Evolutionary conservation across 257 asterid species (phyloP).

Genomic region (Dorcoceras hygrometricum): DNA sequence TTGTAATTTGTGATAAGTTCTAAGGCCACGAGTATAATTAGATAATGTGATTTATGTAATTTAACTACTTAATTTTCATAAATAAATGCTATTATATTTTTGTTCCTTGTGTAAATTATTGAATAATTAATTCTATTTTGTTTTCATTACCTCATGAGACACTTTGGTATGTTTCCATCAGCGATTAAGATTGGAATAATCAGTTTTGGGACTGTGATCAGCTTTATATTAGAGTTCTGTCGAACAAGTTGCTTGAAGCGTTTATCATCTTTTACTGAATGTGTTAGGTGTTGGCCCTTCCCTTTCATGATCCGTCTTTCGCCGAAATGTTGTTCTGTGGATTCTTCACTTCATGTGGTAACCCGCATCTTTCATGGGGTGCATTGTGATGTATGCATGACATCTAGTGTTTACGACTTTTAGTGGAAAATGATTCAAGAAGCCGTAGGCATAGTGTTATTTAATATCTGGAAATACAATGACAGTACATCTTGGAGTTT

Average conservation of each 20-base stretch:
- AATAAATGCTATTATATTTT: neutral
- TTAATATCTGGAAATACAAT: constrained; percentile 17
- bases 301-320: neutral
- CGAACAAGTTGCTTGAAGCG: neutral
- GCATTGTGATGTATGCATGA: neutral
- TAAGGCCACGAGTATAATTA: neutral
- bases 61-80: no score
- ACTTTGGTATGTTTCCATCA: neutral
- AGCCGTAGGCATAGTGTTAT: neutral
- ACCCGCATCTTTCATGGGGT: neutral
- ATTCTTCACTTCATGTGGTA: neutral
- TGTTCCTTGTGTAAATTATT: no score
- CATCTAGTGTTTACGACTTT: neutral
- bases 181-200: neutral
- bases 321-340: neutral
- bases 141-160: neutral
- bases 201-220: neutral
- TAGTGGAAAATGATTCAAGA: neutral
- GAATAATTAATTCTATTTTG: neutral
- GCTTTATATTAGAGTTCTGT: neutral
- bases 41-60: no score
- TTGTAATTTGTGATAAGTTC: no score
- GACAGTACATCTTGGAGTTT: constrained; percentile 16
- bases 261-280: neutral
- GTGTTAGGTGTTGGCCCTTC: neutral